A percentile compares a stretch with the other conserved stretches of the same genome.
These are phyloP conservation scores for Cornus kousa DNA, from an alignment of 148 eudicot species.

Conservation along the genomic window DNA sequence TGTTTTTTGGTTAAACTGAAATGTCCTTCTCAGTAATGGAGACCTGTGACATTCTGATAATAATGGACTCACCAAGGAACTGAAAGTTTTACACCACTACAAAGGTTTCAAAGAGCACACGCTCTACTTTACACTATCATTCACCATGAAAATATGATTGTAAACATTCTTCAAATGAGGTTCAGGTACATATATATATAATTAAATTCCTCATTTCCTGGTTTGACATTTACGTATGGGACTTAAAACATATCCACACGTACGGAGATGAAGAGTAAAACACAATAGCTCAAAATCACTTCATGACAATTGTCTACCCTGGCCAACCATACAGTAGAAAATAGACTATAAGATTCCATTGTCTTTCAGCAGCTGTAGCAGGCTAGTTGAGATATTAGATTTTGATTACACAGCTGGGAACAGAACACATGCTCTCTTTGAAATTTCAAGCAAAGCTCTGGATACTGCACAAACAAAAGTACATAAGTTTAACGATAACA, in stretches of 20 bases:
- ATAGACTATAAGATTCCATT: background rate
- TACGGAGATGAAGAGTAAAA: background rate
- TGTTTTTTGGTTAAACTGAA: background rate
- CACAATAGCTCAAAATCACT: background rate
- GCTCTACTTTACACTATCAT: too few relatives aligned
- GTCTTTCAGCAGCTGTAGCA: background rate
- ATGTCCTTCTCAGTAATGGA: background rate
- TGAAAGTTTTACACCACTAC: background rate
- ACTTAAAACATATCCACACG: background rate
- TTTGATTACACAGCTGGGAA: background rate
- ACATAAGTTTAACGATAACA: background rate
- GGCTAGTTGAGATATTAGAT: background rate
- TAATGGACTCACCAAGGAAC: background rate
- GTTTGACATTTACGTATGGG: background rate
- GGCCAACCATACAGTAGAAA: background rate
- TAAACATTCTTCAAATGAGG: background rate
- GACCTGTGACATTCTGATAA: background rate
- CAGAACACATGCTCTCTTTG: background rate
- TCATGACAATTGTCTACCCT: background rate
- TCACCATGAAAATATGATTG: background rate
- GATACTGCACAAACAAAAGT: background rate
- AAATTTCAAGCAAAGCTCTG: background rate
- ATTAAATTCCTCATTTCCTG: background rate
- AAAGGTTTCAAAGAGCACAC: background rate
- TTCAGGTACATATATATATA: background rate